phyloP scores from a whole-genome alignment of 2,329 filamentous ascomycete genomes.

The Pyrenophora teres region DNA sequence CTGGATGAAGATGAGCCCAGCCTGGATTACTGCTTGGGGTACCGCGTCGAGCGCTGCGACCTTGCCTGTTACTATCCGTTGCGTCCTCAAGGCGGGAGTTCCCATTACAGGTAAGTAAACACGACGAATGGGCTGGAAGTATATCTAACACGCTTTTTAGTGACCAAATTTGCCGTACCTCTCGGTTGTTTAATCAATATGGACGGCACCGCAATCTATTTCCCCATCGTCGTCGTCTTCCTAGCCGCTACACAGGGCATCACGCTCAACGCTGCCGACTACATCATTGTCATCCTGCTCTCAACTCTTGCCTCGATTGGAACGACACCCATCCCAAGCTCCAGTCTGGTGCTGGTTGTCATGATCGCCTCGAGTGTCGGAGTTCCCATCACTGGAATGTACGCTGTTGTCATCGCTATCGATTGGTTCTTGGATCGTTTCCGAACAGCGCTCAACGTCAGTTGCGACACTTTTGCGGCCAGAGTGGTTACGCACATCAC shows the following conservation, averaged over 20 bases:
- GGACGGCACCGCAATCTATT: constrained; percentile 58
- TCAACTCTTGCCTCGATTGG: constrained; percentile 59
- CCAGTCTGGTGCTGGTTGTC: constrained; percentile 57
- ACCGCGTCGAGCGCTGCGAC: constrained; percentile 60
- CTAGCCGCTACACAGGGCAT: constrained; percentile 58
- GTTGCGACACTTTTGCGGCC: constrained; percentile 56
- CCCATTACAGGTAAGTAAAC: constrained; percentile 42
- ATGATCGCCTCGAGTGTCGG: constrained; percentile 57
- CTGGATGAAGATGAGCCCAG: constrained; percentile 56
- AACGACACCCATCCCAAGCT: constrained; percentile 59
- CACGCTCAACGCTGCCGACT: constrained; percentile 51
- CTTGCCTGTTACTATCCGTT: constrained; percentile 56
- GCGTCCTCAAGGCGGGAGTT: constrained; percentile 48
- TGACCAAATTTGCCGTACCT: constrained; percentile 55
- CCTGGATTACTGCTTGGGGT: constrained; percentile 62
- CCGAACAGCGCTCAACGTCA: constrained; percentile 58
- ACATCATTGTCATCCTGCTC: constrained; percentile 56
- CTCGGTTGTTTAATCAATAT: constrained; percentile 52
- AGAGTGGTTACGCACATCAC: constrained; percentile 50
- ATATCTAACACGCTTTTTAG: not conserved
- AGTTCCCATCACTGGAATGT: constrained; percentile 56
- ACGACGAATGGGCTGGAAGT: not conserved
- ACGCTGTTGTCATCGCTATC: constrained; percentile 59
- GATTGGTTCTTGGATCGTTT: constrained; percentile 64
- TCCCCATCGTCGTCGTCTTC: constrained; percentile 60